Percentiles rank a stretch among this genome's conserved stretches.
Conservation (phyloP, 2,329 filamentous ascomycete genomes). For the Ceratocystis harringtonii region DNA sequence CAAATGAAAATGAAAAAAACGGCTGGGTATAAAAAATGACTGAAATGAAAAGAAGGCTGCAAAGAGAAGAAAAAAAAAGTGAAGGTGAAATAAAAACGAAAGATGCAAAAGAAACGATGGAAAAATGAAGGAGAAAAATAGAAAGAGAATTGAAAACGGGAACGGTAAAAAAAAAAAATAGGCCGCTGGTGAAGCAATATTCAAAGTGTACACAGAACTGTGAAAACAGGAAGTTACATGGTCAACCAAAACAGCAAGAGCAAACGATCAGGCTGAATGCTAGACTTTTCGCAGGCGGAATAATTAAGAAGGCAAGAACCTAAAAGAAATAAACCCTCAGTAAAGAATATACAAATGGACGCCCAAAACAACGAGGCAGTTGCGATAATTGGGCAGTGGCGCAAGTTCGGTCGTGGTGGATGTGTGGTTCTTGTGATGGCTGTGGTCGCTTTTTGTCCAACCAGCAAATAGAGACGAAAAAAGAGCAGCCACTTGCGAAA, state of each 20-base stretch:
- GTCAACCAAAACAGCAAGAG: slow-evolving; percentile 3
- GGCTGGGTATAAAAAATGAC: background rate
- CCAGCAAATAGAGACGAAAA: background rate
- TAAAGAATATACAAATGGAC: background rate
- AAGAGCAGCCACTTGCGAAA: background rate
- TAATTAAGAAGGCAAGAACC: background rate
- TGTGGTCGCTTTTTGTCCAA: background rate
- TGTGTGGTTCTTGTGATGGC: background rate
- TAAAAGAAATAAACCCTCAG: background rate
- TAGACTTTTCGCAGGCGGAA: background rate
- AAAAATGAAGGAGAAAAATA: background rate
- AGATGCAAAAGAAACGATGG: slow-evolving; percentile 1
- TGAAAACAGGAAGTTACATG: slow-evolving; percentile 3
- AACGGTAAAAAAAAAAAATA: background rate
- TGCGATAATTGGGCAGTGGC: background rate
- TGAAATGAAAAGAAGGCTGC: slow-evolving; percentile 4
- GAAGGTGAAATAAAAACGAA: background rate
- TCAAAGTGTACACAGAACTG: background rate
- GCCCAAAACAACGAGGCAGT: background rate
- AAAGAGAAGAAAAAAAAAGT: background rate
- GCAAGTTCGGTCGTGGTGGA: background rate
- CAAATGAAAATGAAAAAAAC: background rate
- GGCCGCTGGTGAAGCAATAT: slow-evolving; percentile 1
- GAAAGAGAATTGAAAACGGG: background rate
- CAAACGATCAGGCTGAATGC: background rate